Percentiles rank a stretch among this genome's conserved stretches.
phyloP scores from a whole-genome alignment of 1,139 yeast genomes.

The Suhomyces maxii region DNA sequence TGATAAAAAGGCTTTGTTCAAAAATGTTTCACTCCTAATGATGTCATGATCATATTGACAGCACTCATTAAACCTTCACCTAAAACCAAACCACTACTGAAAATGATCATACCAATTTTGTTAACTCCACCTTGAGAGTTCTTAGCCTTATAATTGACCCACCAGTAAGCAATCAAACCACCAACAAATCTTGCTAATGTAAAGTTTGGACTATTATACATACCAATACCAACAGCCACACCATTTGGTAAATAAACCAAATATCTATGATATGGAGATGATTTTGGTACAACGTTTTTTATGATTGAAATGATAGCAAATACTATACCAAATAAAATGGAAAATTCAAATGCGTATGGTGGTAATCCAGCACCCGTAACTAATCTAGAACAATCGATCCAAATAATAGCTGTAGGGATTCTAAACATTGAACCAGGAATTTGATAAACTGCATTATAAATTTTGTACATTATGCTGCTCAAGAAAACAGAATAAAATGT shows the following conservation, averaged over 20 bases:
- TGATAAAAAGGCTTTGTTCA: slow-evolving; percentile 11
- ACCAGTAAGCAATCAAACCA: slow-evolving; percentile 68
- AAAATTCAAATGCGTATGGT: slow-evolving; percentile 65
- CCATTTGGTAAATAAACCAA: slow-evolving; percentile 80
- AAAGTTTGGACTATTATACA: slow-evolving; percentile 89
- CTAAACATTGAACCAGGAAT: slow-evolving; percentile 82
- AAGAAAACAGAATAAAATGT: slow-evolving; percentile 78
- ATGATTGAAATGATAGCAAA: slow-evolving; percentile 71
- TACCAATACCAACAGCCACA: slow-evolving; percentile 95
- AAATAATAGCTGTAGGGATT: slow-evolving; percentile 91
- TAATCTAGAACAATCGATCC: slow-evolving; percentile 94
- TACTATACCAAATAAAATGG: slow-evolving; percentile 62
- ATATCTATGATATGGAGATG: slow-evolving; percentile 39
- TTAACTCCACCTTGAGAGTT: slow-evolving; percentile 32
- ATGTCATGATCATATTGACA: slow-evolving; percentile 73
- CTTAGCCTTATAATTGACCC: slow-evolving; percentile 43
- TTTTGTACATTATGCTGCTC: slow-evolving; percentile 77
- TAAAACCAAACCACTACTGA: slow-evolving; percentile 86
- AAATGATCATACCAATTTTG: slow-evolving; percentile 73
- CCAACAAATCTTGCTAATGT: slow-evolving; percentile 92
- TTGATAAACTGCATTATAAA: slow-evolving; percentile 77
- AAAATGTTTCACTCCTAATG: slow-evolving; percentile 52
- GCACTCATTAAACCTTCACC: slow-evolving; percentile 94
- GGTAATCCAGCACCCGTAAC: slow-evolving; percentile 94
- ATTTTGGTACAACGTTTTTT: slow-evolving; percentile 52